Evolutionary conservation across 768 basidiomycete species (phyloP).

Genomic region (Russula foetens): DNA sequence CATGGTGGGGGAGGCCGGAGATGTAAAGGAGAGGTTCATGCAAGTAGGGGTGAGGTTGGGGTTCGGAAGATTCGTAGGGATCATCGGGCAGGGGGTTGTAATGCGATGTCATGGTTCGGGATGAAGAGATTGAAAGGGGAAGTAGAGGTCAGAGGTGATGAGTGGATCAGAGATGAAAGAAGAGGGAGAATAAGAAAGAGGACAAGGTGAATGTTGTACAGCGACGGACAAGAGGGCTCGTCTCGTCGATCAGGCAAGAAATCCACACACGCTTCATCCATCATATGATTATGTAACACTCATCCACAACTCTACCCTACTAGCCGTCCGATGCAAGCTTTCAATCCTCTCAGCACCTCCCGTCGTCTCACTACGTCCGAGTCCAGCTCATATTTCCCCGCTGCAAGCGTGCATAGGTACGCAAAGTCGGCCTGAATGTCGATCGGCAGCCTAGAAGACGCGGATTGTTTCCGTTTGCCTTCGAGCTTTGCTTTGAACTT

Average conservation of each 20-base stretch:
- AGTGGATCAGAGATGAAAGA: neutral
- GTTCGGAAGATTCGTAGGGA: conserved; percentile 15
- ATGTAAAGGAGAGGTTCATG: conserved; percentile 79
- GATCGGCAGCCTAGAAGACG: conserved; percentile 58
- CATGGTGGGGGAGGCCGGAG: conserved; percentile 63
- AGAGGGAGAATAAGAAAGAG: neutral
- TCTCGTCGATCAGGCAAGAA: neutral
- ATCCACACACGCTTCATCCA: neutral
- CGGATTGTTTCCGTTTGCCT: conserved; percentile 46
- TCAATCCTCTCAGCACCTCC: conserved; percentile 49
- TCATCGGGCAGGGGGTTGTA: conserved; percentile 16
- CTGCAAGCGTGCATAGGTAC: conserved; percentile 60
- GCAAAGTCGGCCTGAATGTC: conserved; percentile 86
- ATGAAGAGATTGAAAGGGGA: neutral
- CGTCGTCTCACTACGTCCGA: conserved; percentile 43
- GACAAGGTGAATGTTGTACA: neutral
- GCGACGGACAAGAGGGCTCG: neutral
- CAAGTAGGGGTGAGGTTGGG: conserved; percentile 69
- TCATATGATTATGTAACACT: conserved; percentile 20
- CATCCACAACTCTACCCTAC: neutral
- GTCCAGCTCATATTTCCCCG: conserved; percentile 43
- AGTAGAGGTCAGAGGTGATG: neutral
- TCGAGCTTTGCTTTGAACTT: conserved; percentile 80
- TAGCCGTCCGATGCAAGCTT: conserved; percentile 29
- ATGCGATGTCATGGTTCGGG: conserved; percentile 9